Base-by-base conservation (phyloP, 768 basidiomycete species). In the Leccinum disarticulatum region DNA sequence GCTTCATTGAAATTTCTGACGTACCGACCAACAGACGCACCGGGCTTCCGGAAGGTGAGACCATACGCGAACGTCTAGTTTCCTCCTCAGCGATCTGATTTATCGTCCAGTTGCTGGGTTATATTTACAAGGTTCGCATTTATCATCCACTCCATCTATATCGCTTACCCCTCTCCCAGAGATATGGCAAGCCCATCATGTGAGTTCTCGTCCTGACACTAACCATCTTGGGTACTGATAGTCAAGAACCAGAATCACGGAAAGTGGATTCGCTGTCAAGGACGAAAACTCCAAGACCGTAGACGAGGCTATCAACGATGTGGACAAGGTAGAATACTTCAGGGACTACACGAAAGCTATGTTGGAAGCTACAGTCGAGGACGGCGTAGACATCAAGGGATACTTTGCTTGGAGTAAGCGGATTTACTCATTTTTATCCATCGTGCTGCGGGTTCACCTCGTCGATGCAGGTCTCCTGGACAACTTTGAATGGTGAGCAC, bases 251-350 rank as follows among this genome's bases (percentile, higher is more conserved):
- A 88, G 86, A 64, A 84, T 88, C 15, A 90, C 87, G 3, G 87
- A 90, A 73, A 91, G 89, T 65, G 88, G 88, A 0, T 90, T 89
- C 66, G 82, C 87, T 8, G 87, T 88, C 54, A 87, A 87, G 70
- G 79, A 82, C 58, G 88, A 90, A 71, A 80, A 78, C 67, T 70
- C 69, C 48, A 77, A 82, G 74, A 74, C 86, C 2, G 63, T 83
- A 11, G 82, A 84, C 57, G 74, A 84, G 58, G 86, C 83, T 11
- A 63, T 87, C 28, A 73, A 82, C 27, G 87, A 90, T 66, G 73
- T 70, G 17, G 87, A 85, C 66, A 85, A 88, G 38, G 80, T 87
- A 57, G 78, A 84, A 63, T 91, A 89, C 72, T 90, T 86, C 78
- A 74, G 76, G 54, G 88, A 87, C 36, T 82, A 81, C 11, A 84